These are phyloP conservation scores for Fusarium hostae DNA, from an alignment of 2,329 filamentous ascomycete species.

Conservation along the genomic window DNA sequence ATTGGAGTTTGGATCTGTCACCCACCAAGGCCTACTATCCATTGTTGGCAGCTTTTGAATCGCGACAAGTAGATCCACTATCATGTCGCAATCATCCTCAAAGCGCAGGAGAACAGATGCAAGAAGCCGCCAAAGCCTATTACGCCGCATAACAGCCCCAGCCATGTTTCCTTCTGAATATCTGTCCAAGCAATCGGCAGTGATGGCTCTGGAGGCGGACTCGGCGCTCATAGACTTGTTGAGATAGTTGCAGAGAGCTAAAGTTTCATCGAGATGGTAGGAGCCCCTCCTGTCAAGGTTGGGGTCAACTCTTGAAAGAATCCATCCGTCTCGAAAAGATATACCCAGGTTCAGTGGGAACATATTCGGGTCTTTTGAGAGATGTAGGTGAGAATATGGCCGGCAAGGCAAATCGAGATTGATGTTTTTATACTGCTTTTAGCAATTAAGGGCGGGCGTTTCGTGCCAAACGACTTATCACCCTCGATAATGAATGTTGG, in stretches of 20 bases:
- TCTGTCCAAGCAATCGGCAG: rapidly evolving
- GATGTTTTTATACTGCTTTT: too few relatives aligned
- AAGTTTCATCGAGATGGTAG: constrained; percentile 4
- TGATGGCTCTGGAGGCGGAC: constrained; percentile 1
- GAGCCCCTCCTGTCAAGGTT: not conserved
- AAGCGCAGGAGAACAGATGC: not conserved
- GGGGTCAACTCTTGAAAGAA: not conserved
- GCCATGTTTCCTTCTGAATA: not conserved
- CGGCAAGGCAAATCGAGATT: too few relatives aligned
- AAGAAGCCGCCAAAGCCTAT: not conserved
- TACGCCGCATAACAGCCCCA: not conserved
- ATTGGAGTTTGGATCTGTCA: not conserved
- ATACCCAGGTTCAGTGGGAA: too few relatives aligned
- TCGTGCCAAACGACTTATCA: not conserved
- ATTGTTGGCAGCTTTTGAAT: not conserved
- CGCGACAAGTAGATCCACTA: not conserved
- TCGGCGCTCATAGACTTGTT: not conserved
- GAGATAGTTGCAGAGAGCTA: constrained; percentile 11
- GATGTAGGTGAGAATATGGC: not conserved
- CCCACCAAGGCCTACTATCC: not conserved
- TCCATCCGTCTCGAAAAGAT: not conserved
- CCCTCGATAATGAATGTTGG: not conserved
- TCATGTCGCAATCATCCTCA: not conserved
- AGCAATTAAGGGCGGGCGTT: not conserved
- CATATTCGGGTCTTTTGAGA: not conserved